These are phyloP conservation scores for Hyphopichia buzzinii DNA, from an alignment of 1,139 yeast species.

Conservation along the genomic window DNA sequence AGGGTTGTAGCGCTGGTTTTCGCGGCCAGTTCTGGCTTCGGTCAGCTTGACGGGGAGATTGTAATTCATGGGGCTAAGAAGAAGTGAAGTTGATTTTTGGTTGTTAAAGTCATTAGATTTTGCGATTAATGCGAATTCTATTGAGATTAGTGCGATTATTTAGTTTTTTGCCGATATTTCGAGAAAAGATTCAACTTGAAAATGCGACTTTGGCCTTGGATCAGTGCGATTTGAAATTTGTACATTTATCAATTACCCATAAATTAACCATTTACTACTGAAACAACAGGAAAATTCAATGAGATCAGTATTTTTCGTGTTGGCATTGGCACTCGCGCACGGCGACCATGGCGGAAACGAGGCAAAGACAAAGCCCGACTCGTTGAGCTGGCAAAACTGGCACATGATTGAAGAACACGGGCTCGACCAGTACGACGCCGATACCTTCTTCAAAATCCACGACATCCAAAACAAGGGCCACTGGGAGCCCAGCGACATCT, in stretches of 20 bases:
- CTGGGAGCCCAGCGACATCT: constrained; percentile 63
- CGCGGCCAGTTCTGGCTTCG: constrained; percentile 34
- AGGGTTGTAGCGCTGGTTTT: constrained; percentile 41
- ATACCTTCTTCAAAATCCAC: constrained; percentile 78
- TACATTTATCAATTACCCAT: no score
- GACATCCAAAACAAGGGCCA: constrained; percentile 56
- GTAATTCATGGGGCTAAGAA: constrained; percentile 7
- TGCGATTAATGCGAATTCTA: no score
- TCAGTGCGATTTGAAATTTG: no score
- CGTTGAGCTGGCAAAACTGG: constrained; percentile 71
- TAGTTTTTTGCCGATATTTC: no score
- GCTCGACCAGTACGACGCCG: constrained; percentile 68
- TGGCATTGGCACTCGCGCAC: constrained; percentile 14
- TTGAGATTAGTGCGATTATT: no score
- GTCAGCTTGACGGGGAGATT: constrained; percentile 19
- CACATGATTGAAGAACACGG: constrained; percentile 92
- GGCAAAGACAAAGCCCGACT: constrained; percentile 40
- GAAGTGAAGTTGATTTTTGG: no score
- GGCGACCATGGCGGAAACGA: constrained; percentile 14
- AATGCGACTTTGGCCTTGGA: no score
- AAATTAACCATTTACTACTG: no score
- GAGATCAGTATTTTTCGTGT: constrained; percentile 3
- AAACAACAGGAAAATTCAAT: constrained; percentile 3
- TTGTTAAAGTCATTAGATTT: no score
- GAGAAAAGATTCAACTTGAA: no score